Evolutionary conservation across 768 basidiomycete species (phyloP), one percentile per base, ranked within the genome.

Genomic region (Kwoniella mangroviensis): DNA sequence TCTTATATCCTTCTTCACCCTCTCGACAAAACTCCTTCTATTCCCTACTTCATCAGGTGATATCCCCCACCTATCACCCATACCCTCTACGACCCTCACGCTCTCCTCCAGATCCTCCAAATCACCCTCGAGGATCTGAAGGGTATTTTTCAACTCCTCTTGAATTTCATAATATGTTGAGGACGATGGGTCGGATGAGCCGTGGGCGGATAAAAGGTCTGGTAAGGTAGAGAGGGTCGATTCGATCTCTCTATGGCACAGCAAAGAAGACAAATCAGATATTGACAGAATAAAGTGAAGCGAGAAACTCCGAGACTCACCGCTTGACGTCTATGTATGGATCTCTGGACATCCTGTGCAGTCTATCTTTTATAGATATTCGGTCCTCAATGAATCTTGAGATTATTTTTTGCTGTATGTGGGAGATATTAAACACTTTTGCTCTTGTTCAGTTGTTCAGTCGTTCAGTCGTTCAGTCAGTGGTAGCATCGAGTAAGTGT

Each of bases 21-120:
- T 86, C 34, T 85, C 84, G 2, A 98, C 91, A 77, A 96, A 96
- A 67, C 86, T 87, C 67, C 92, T 86, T 70, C 95, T 86, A 65
- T 88, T 86, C 64, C 86, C 85, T 11, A 98, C 92, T 78, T 98
- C 94, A 26, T 84, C 80, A 63, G 91, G 90, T 53, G 90, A 88
- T 55, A 98, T 86, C 7, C 93, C 92, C 81, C 95, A 95, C 84
- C 92, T 88, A 26, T 92, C 90, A 43, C 92, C 94, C 0, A 89
- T 91, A 12, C 89, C 88, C 79, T 96, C 95, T 0, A 97, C 92
- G 52, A 94, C 92, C 81, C 88, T 90, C 54, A 98, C 94, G 77
- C 92, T 94, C 79, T 93, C 93, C 60, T 97, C 94, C n/a, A 98
- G 84, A 80, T 94, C 94, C 70, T 94, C 92, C 24, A 96, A 81